Base-by-base conservation (phyloP, 768 basidiomycete genomes). In the Pulveroboletus sp. region DNA sequence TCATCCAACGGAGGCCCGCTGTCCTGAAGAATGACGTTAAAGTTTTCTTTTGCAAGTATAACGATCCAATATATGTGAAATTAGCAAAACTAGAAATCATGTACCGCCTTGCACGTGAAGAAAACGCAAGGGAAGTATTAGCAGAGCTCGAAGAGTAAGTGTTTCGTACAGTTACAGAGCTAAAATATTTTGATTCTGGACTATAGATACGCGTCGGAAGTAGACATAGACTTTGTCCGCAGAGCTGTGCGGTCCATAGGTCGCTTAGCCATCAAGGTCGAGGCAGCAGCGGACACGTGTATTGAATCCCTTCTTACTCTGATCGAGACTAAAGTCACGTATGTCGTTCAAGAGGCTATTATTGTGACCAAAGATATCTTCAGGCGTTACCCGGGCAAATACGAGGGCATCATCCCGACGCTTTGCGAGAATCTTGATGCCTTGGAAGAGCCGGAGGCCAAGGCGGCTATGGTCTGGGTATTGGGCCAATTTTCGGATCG, bases 1-100 rank as follows among this genome's bases (percentile, higher is more conserved):
- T 99, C 65, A 94, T 99, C 54, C 96, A 98, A 72, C 82, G 95
- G 41, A 80, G 96, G 26, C 93, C 96, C 4, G 70, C 83, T 12
- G 91, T 99, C 27, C 74, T 99, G 35, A 89, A 89, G 70, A 96
- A 96, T 70, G 96, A 98, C 64, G 95, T 99, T 63, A 93, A 93
- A 61, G 94, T 97, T 13, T 98, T 99, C 73, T 99, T 99, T 72
- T 97, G 93, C 87, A 98, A 99, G 70, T 99, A 98, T 69, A 98
- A 98, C 66, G 96, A 98, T 62, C 96, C 96, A 3, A 96, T 98
- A 58, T 99, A 98, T 66, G 92, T 98, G 67, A 98, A 99, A 67
- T 78, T 99, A 26, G 95, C 94, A 43, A 98, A 99, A 61, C 76
- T 99, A 45, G 96, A 98, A 69, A 97, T 98, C 63, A 98, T 99